Percentiles rank a stretch among this genome's conserved stretches.
These are phyloP conservation scores for Singerocomus rubriflavus DNA, from an alignment of 1,284 basidiomycete genomes.

Conservation along the genomic window DNA sequence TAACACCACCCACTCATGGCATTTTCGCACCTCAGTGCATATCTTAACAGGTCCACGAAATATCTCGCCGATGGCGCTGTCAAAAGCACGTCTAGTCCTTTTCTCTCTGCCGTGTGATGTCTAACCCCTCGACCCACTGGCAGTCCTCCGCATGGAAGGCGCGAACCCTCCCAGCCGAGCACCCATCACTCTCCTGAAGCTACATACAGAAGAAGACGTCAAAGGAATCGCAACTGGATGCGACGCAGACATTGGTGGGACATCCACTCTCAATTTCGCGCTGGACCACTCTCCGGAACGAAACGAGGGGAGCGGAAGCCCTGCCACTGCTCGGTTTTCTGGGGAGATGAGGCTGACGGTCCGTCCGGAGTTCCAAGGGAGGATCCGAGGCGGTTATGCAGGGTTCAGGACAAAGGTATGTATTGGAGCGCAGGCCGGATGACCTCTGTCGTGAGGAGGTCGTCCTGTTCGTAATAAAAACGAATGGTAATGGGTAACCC, in stretches of 20 bases:
- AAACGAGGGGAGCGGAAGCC: slow-evolving; percentile 39
- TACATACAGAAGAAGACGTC: slow-evolving; percentile 59
- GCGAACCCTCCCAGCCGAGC: slow-evolving; percentile 54
- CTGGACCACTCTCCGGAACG: slow-evolving; percentile 49
- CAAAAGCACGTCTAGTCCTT: slow-evolving; percentile 32
- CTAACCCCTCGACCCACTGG: slow-evolving; percentile 14
- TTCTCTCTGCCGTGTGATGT: slow-evolving; percentile 1
- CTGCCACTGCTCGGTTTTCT: slow-evolving; percentile 64
- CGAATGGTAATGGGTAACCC: neutral
- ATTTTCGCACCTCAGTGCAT: slow-evolving; percentile 36
- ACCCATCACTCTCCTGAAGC: slow-evolving; percentile 60
- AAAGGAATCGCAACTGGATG: slow-evolving; percentile 70
- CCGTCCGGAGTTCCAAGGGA: slow-evolving; percentile 55
- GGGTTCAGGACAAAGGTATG: slow-evolving; percentile 79
- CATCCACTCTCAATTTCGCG: slow-evolving; percentile 69
- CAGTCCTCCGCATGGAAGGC: slow-evolving; percentile 74
- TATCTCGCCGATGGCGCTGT: slow-evolving; percentile 33
- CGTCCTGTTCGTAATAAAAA: neutral
- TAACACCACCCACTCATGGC: slow-evolving; percentile 20
- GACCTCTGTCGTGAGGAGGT: neutral
- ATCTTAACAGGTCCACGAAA: slow-evolving; percentile 37
- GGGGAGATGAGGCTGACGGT: slow-evolving; percentile 71
- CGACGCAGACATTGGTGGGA: slow-evolving; percentile 84
- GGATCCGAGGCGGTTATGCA: slow-evolving; percentile 74
- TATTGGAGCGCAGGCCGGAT: slow-evolving; percentile 2